Base-by-base conservation (phyloP, 129 eudicot species). In the Heracleum sosnowskyi region DNA sequence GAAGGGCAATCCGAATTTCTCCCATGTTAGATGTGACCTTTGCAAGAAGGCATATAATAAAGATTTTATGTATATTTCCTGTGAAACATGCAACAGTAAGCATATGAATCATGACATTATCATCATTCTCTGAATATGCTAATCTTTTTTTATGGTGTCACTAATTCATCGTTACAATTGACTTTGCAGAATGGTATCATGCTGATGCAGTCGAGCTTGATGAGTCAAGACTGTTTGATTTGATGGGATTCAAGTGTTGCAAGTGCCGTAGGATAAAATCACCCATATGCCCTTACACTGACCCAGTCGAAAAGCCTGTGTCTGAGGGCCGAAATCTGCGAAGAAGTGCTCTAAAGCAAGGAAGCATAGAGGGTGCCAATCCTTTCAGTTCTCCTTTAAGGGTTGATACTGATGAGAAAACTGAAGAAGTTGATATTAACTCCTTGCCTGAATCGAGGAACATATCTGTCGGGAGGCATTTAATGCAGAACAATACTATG, bases 161-260 rank as follows among this genome's bases (percentile, higher is more conserved):
- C 77, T 79, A 11, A 64, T 77, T 46, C 81, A 64, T 69, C 39
- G 28, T 28, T 37, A 76, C 83, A 29, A 31, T 76, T 69, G 55
- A 72, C 29, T 51, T 84, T 83, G 84, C 97, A 96, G 99, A 79
- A 47, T 96, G 99, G 99, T 88, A 81, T 78, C 99, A 96, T 84
- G 97, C 97, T 31, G 97, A 89, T 20, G 91, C 99, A 7, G 83
- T 96, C 28, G 95, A 89, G 79, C 87, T 96, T 74, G 69, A 85
- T 31, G 99, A 96, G 86, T 86, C 94, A 5, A 76, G 81, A 77
- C 49, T 96, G 11, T 45, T 80, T 79, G 84, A 77, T 12, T 73
- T 96, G 83, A 40, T 72, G 26, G 97, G 99, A 55, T 96, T 87
- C 80, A 96, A 89, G 82, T 96, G 99, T 57, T 84, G 90, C 83